Conservation (phyloP, 805 yeast genomes). For the Huiozyma naganishii region DNA sequence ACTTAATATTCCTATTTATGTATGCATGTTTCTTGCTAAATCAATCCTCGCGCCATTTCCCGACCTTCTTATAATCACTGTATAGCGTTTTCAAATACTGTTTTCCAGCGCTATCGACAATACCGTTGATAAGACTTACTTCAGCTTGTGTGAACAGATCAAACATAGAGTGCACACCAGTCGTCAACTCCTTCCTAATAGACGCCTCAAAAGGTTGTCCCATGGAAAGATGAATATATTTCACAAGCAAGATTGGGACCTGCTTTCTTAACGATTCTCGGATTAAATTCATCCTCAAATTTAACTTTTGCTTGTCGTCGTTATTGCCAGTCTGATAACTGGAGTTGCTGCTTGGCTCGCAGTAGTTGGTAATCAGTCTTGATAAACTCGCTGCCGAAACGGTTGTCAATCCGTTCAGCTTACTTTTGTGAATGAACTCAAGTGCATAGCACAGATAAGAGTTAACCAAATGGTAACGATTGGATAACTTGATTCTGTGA, state of each 20-base stretch:
- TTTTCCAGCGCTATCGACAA: conserved; percentile 61
- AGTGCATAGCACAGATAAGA: conserved; percentile 40
- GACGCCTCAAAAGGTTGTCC: conserved; percentile 35
- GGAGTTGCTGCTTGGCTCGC: conserved; percentile 48
- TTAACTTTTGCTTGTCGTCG: conserved; percentile 30
- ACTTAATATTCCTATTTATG: too few relatives aligned
- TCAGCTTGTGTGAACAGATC: conserved; percentile 63
- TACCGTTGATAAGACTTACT: conserved; percentile 46
- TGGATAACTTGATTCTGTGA: conserved; percentile 59
- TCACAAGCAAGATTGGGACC: conserved; percentile 46
- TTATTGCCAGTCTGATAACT: conserved; percentile 16
- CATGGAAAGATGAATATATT: conserved; percentile 47
- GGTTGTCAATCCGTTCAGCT: conserved; percentile 12
- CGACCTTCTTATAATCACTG: conserved; percentile 61
- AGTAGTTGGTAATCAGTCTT: conserved; percentile 53
- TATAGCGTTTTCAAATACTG: conserved; percentile 56
- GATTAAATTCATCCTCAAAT: conserved; percentile 43
- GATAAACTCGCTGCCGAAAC: conserved; percentile 39
- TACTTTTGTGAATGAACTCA: conserved; percentile 31
- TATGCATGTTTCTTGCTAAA: not conserved
- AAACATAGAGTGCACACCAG: conserved; percentile 52
- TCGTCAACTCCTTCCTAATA: conserved; percentile 38
- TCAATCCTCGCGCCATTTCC: conserved; percentile 67
- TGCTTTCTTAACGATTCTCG: conserved; percentile 56
- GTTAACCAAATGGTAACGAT: conserved; percentile 61